Evolutionary conservation across 805 yeast species (phyloP), one percentile per base, ranked within the genome.

Genomic region (Hemisphaericaspora nanyangensis): DNA sequence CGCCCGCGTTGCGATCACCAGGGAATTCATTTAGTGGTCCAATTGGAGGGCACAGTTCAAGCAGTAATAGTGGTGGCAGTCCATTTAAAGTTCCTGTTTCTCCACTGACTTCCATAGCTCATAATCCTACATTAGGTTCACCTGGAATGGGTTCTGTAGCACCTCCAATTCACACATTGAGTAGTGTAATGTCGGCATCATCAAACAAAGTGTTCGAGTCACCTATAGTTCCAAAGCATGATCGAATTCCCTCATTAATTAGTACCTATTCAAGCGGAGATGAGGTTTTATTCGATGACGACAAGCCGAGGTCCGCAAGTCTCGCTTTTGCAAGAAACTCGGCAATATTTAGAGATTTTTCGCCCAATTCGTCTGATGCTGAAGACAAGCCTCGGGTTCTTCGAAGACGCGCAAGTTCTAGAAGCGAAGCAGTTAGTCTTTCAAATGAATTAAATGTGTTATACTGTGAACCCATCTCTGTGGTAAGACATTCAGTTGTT

Each of bases 401-500:
- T 17, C 65, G 86, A 43, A 25, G 44, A 26, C 61, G 85, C 38
- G 77, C 75, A 50, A 70, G 79, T 34, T 61, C 79, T 7, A 61
- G 74, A 37, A 55, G 67, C 18, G 37, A 30, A 28, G 12, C 36
- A 6, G 33, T 37, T 22, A 22, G 29, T 5, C 15, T 41, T n/a
- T 33, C 10, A 16, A 42, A 44, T 39, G 71, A 68, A 26, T 58
- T 85, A 48, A 90, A 86, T 55, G 80, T 89, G 4, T 65, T 91
- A 33, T 67, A 88, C 11, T 89, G 96, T 60, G 96, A 88, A 51
- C 88, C 93, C 2, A 85, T 86, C 43, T 93, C 96, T 0, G 83
- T 83, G 40, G 81, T 86, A 48, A 63, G 95, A 35, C 85, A 77
- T 51, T 71, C 86, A 11, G 73, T 82, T 19, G 74, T 79, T 31